Evolutionary conservation across 176 grass and related monocot species (phyloP).

Genomic region (Oryza punctata): DNA sequence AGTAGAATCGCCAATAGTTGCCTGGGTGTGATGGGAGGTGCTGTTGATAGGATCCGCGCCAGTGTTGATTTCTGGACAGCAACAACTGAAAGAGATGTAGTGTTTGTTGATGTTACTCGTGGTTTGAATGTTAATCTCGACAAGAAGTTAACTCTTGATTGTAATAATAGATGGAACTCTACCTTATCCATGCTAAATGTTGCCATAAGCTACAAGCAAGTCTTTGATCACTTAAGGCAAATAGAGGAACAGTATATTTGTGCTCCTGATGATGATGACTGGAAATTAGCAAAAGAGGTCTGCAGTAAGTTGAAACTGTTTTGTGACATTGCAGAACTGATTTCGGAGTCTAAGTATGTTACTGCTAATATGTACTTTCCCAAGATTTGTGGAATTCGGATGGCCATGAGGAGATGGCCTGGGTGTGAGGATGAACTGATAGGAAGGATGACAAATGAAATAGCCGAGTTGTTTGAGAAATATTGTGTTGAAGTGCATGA

Average conservation of each 20-base stretch:
- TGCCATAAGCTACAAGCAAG: neutral
- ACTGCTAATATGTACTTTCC: conserved; percentile 19
- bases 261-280: neutral
- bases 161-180: conserved; percentile 24
- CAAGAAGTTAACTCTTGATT: conserved; percentile 22
- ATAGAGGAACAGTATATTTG: neutral
- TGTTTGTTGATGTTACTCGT: neutral
- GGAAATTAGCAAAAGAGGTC: neutral
- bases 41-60: conserved; percentile 15
- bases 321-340: neutral
- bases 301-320: conserved; percentile 13
- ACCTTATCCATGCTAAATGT: neutral
- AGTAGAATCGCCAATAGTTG: conserved; percentile 34
- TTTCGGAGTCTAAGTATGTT: conserved; percentile 17
- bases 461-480: neutral
- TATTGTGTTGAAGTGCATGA: neutral
- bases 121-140: neutral
- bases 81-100: conserved; percentile 21
- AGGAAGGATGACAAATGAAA: neutral
- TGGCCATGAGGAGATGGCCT: conserved; percentile 15
- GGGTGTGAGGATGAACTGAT: neutral
- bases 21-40: neutral
- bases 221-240: neutral
- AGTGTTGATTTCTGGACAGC: conserved; percentile 35
- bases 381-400: conserved; percentile 24